Evolutionary conservation across 2,329 filamentous ascomycete genomes (phyloP), one percentile per base, ranked within the genome.

Genomic region (Xylariomycetidae sp.): DNA sequence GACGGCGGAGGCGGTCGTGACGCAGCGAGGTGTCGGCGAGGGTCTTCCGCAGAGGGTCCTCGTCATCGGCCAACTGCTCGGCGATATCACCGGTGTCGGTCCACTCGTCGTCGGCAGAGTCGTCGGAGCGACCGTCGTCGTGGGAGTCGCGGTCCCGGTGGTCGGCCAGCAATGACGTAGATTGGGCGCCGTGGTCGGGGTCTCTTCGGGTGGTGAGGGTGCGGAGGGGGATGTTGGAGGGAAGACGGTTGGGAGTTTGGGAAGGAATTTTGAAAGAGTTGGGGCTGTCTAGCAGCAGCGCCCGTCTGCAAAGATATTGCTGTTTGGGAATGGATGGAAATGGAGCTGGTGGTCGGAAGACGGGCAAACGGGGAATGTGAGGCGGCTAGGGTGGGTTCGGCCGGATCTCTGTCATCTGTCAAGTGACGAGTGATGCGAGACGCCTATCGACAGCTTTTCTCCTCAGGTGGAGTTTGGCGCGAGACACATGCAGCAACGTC

Each of bases 1-100:
- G 63, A 37, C 66, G 68, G 50, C 68, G 65, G 44, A 59, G 54
- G 39, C 66, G 61, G 49, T 64, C 64, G 30, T 70, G 68, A 49
- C 80, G 67, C 35, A 72, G 65, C 19, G 53, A 52, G 48, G 79
- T 79, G 49, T 77, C 68, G 53, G 72, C 70, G 39, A 90, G 70
- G 52, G 76, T 80, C 49, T 79, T 75, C 49, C 76, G 79, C 48
- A 94, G 72, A 39, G 87, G 85, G 59, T 95, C 86, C 63, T 90
- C 79, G 54, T 80, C 79, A 68, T 85, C 82, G 53, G 77, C 84
- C 50, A 89, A 72, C 71, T 93, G 90, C 67, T 95, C 90, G 54
- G 86, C 87, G 52, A 96, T 77, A 63, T 96, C 92, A 55, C 88
- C 90, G 27, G 90, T 95, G 61, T 95, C 88, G 56, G 85, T 89